Evolutionary conservation across 495 filamentous ascomycete species (phyloP).

Genomic region (Talaromyces stipitatus): DNA sequence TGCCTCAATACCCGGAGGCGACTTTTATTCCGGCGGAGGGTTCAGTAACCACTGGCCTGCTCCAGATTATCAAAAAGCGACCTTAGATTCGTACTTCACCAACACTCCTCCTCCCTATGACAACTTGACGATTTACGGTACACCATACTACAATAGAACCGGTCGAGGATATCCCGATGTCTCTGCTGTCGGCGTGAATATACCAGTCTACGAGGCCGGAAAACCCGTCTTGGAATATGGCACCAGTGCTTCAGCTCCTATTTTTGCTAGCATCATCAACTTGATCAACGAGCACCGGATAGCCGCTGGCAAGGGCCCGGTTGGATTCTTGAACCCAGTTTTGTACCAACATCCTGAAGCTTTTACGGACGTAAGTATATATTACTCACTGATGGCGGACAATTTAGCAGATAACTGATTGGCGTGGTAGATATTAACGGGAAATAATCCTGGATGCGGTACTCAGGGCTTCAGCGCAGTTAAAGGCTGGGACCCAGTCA

Average conservation of each 20-base stretch:
- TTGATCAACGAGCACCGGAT: constrained; percentile 43
- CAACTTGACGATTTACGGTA: constrained; percentile 1
- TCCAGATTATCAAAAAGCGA: constrained; percentile 12
- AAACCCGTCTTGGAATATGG: constrained; percentile 6
- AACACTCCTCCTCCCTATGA: constrained; percentile 9
- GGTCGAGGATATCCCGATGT: constrained; percentile 71
- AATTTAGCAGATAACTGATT: neutral
- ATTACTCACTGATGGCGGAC: neutral
- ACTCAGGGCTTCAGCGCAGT: constrained; percentile 41
- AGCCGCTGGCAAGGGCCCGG: constrained; percentile 32
- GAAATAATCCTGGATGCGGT: constrained; percentile 35
- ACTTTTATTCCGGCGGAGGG: constrained; percentile 35
- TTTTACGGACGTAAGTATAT: constrained; percentile 38
- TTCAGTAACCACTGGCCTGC: constrained; percentile 37
- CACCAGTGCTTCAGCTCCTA: constrained; percentile 17
- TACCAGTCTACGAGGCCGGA: constrained; percentile 14
- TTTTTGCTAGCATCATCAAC: constrained; percentile 28
- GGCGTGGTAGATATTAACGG: neutral
- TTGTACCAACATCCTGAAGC: constrained; percentile 38
- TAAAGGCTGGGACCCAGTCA: neutral
- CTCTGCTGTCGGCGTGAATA: constrained; percentile 28
- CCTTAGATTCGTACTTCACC: constrained; percentile 17
- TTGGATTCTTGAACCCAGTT: constrained; percentile 47
- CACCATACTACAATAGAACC: constrained; percentile 28
- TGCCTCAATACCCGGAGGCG: constrained; percentile 18